A percentile compares a stretch with the other conserved stretches of the same genome.
Conservation (phyloP, 768 basidiomycete species). For the Rhodotorula graminis region DNA sequence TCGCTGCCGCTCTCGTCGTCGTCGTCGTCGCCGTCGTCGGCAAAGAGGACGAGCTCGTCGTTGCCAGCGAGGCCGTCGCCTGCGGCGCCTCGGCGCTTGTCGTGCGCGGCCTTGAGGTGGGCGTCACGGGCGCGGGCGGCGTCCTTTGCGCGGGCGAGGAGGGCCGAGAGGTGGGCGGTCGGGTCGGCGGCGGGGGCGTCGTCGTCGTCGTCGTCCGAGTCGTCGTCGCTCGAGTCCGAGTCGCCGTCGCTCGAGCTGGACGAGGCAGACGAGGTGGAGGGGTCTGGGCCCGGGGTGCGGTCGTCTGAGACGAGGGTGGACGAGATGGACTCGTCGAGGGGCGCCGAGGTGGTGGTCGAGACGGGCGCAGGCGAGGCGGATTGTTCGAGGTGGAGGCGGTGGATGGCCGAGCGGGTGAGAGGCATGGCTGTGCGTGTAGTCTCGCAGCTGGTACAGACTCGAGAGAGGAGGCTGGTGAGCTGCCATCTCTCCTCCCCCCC, state of each 20-base stretch:
- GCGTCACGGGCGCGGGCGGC: neutral
- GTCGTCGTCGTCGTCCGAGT: constrained; percentile 45
- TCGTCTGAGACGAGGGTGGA: neutral
- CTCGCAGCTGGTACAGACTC: too few species aligned
- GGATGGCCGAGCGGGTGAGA: neutral
- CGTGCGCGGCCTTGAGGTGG: constrained; percentile 40
- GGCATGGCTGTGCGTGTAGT: neutral
- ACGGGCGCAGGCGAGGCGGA: neutral
- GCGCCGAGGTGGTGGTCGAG: neutral
- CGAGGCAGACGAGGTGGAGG: neutral
- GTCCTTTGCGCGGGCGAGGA: constrained; percentile 63
- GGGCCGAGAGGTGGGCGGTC: constrained; percentile 59
- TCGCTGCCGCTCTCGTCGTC: constrained; percentile 23
- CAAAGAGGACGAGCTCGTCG: constrained; percentile 31
- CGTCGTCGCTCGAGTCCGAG: constrained; percentile 45
- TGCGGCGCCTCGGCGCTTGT: neutral
- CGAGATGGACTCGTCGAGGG: neutral
- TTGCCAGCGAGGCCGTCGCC: constrained; percentile 29
- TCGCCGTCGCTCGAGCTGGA: neutral
- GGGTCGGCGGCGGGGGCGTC: constrained; percentile 33
- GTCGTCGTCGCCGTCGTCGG: constrained; percentile 12
- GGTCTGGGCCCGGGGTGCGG: neutral
- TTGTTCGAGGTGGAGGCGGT: neutral
- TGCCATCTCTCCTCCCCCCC: too few species aligned
- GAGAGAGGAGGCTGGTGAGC: too few species aligned